Conservation (phyloP, 2,329 filamentous ascomycete genomes). For the Clonostachys chloroleuca region DNA sequence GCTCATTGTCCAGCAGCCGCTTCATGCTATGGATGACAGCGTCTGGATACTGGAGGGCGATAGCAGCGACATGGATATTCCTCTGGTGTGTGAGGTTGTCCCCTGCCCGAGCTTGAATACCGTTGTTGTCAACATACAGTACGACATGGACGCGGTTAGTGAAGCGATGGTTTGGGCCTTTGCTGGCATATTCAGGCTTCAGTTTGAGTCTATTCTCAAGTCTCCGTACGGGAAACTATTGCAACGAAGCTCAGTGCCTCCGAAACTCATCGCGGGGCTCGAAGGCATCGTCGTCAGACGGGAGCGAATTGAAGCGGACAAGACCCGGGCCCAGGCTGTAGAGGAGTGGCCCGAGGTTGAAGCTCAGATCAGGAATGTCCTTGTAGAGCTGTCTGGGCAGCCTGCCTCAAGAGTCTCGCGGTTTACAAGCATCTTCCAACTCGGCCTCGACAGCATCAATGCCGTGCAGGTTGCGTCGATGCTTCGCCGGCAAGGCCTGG, state of each 20-base stretch:
- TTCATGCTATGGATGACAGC: slow-evolving; percentile 46
- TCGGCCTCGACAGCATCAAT: slow-evolving; percentile 91
- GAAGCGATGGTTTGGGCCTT: slow-evolving; percentile 16
- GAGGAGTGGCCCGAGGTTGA: slow-evolving; percentile 47
- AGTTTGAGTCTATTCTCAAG: slow-evolving; percentile 15
- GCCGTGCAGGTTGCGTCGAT: slow-evolving; percentile 71
- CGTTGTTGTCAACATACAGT: slow-evolving; percentile 59
- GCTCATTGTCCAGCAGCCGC: slow-evolving; percentile 69
- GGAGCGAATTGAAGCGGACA: slow-evolving; percentile 7
- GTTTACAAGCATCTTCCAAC: slow-evolving; percentile 72
- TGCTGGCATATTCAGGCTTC: slow-evolving; percentile 20
- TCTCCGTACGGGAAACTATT: slow-evolving; percentile 16
- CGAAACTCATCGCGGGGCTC: slow-evolving; percentile 8
- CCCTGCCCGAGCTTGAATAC: slow-evolving; percentile 48
- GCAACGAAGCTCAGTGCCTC: slow-evolving; percentile 12
- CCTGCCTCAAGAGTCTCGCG: slow-evolving; percentile 44
- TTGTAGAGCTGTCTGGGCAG: slow-evolving; percentile 55
- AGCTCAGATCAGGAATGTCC: slow-evolving; percentile 43
- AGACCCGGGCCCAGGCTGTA: slow-evolving; percentile 5
- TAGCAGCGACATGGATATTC: slow-evolving; percentile 65
- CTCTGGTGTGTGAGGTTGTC: slow-evolving; percentile 71
- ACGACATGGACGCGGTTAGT: slow-evolving; percentile 38
- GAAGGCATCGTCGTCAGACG: slow-evolving; percentile 10
- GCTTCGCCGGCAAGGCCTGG: slow-evolving; percentile 55
- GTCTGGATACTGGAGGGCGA: slow-evolving; percentile 57